These are phyloP conservation scores for Lecanicillium sp. DNA, from an alignment of 2,329 filamentous ascomycete species.

Conservation along the genomic window DNA sequence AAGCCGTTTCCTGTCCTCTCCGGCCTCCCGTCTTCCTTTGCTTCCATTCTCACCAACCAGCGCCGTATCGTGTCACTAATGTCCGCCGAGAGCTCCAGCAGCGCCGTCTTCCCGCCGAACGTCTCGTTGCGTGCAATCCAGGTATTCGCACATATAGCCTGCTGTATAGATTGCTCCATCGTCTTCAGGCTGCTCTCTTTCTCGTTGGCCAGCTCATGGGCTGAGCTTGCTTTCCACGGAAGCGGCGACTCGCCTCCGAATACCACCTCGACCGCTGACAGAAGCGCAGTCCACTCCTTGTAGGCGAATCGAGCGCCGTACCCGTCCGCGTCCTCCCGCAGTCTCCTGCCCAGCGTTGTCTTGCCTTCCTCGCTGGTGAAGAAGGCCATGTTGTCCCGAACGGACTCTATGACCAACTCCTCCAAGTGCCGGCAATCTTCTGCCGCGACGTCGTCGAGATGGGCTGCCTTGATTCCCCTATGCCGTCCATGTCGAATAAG, in stretches of 20 bases:
- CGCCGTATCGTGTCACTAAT: background rate
- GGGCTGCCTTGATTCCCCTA: background rate
- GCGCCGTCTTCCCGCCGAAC: background rate
- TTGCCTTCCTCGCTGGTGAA: background rate
- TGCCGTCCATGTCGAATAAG: background rate
- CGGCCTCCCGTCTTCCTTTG: background rate
- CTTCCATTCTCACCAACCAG: background rate
- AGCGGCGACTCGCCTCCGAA: background rate
- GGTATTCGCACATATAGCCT: background rate
- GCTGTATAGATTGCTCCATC: background rate
- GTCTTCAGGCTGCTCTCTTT: background rate
- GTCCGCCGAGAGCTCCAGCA: background rate
- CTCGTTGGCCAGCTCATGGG: background rate
- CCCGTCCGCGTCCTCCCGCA: background rate
- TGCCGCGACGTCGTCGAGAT: background rate
- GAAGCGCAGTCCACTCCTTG: background rate
- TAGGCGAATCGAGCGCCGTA: background rate
- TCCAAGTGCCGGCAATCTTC: background rate
- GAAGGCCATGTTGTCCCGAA: background rate
- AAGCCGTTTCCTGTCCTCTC: background rate
- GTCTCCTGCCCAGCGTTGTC: background rate
- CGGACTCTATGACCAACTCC: background rate
- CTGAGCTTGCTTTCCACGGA: background rate
- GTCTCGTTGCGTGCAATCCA: background rate
- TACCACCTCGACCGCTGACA: background rate